Evolutionary conservation across 108 stramenopile genomes (phyloP), one percentile per base, ranked within the genome.

Genomic region (Nannochloropsis salina): DNA sequence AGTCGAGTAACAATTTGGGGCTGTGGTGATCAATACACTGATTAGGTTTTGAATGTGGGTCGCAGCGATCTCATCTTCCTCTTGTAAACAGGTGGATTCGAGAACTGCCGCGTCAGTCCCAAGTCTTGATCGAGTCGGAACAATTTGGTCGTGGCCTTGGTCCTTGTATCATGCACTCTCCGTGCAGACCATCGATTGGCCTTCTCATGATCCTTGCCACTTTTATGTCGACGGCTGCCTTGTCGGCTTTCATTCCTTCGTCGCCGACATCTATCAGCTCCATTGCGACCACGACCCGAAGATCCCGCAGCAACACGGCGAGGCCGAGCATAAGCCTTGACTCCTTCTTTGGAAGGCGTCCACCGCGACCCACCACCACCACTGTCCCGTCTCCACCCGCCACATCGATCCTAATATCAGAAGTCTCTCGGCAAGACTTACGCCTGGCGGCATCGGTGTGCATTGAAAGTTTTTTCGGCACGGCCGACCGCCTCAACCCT

Each of bases 341-440:
- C 61, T 74, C 61, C 3, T 74, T 74, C 61, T 74, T 74, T n/a
- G 61, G 61, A 2, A 74, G 61, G 61, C 61, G 61, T n/a, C 15
- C 61, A 74, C 61, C 15, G n/a, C 4, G n/a, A n/a, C 3, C 61
- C 5, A n/a, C 61, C 61, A 74, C 20, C 61, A 8, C 61, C 3
- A 74, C 61, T 8, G 61, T n/a, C 1, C 61, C 61, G 20, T 31
- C 31, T 31, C 31, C 31, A 1, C 31, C 31, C 31, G 31, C 31
- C 31, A 31, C 31, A 31, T 31, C 31, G 31, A 74, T 74, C 61
- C 1, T n/a, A 15, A 74, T 74, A 15, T n/a, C n/a, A n/a, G 61
- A 74, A 74, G 61, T 74, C 61, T n/a, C 15, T n/a, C 61, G 61
- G 61, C 61, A 74, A 74, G 61, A 74, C 61, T n/a, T 74, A n/a